A percentile compares a stretch with the other conserved stretches of the same genome.
These are phyloP conservation scores for Macaranga tanarius DNA, from an alignment of 441 rosid species.

Conservation along the genomic window DNA sequence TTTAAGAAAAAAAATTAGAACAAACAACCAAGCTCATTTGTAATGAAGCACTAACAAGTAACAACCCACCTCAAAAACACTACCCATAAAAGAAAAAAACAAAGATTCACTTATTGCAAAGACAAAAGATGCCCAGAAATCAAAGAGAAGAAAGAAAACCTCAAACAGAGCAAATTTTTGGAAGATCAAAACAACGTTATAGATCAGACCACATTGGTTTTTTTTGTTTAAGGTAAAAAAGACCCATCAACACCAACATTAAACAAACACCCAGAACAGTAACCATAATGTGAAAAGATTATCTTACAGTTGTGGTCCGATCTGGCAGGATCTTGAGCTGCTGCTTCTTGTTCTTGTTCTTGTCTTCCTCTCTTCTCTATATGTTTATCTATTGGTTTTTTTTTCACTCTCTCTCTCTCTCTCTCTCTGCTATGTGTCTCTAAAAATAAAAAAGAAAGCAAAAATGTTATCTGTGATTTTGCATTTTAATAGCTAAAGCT, in stretches of 20 bases:
- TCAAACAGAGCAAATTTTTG: background rate
- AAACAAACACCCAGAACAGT: background rate
- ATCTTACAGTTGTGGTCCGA: conserved; percentile 32
- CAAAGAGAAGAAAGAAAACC: background rate
- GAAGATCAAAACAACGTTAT: conserved; percentile 9
- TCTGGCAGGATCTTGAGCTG: conserved; percentile 33
- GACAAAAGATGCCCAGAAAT: background rate
- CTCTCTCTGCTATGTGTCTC: conserved; percentile 27
- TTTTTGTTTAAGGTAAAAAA: conserved; percentile 14
- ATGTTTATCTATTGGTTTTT: conserved; percentile 20
- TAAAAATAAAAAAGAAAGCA: conserved; percentile 13
- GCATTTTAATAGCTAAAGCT: conserved; percentile 40
- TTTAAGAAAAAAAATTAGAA: no score
- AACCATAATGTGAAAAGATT: conserved; percentile 16
- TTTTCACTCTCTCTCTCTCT: conserved; percentile 29
- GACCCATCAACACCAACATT: background rate
- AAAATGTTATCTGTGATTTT: conserved; percentile 22
- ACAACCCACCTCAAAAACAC: background rate
- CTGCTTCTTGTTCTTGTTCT: conserved; percentile 12
- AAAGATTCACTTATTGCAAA: no score
- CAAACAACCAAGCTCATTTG: background rate
- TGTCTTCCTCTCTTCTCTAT: conserved; percentile 14
- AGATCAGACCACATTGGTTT: conserved; percentile 29
- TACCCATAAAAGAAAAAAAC: background rate
- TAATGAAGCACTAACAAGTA: background rate